Evolutionary conservation across 2,329 filamentous ascomycete genomes (phyloP).

Genomic region (Rhynchosporium secalis): DNA sequence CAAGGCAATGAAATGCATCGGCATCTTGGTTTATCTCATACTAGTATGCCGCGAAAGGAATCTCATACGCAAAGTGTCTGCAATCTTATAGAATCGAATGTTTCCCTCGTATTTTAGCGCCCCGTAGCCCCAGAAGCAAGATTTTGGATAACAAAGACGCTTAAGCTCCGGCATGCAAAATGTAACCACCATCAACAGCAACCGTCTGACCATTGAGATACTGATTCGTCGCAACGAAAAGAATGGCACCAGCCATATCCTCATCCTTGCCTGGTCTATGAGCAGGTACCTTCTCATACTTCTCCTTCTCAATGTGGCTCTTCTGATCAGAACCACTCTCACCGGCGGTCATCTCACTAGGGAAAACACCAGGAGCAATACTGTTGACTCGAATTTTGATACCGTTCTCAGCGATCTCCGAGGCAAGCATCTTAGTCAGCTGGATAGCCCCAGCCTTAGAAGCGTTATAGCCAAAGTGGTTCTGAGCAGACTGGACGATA

Average conservation of each 20-base stretch:
- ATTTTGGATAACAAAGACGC: background rate
- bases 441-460: constrained; percentile 54
- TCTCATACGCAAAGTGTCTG: no score
- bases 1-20: no score
- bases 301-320: constrained; percentile 52
- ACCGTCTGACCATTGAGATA: constrained; percentile 45
- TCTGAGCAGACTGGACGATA: constrained; percentile 35
- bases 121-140: no score
- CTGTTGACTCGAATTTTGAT: constrained; percentile 58
- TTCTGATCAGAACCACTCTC: constrained; percentile 52
- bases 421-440: constrained; percentile 55
- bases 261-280: constrained; percentile 55
- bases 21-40: no score
- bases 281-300: constrained; percentile 51
- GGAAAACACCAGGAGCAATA: constrained; percentile 58
- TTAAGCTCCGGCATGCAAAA: constrained; percentile 36
- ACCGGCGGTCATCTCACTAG: constrained; percentile 57
- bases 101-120: no score
- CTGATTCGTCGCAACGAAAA: constrained; percentile 51
- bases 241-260: constrained; percentile 57
- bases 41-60: no score
- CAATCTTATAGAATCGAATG: no score
- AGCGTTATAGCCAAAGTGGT: constrained; percentile 43
- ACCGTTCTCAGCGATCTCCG: constrained; percentile 48
- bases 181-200: constrained; percentile 56